phyloP scores from a whole-genome alignment of 2,329 filamentous ascomycete genomes.

The Xylariaceae sp. region DNA sequence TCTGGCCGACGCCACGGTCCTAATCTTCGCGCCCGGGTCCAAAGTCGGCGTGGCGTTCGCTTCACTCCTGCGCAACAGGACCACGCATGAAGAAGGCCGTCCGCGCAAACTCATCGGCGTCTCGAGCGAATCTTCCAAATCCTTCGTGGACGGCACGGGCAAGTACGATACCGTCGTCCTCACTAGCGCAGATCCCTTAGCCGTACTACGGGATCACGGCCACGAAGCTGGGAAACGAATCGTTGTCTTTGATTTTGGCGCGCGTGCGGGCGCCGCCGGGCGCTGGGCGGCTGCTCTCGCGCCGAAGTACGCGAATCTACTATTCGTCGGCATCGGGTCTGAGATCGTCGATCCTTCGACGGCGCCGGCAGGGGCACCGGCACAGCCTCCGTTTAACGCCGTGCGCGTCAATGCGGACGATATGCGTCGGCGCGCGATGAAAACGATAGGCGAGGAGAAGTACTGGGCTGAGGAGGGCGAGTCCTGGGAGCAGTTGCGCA shows the following conservation, averaged over 20 bases:
- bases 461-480: constrained; percentile 30
- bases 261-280: constrained; percentile 30
- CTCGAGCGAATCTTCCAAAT: constrained; percentile 34
- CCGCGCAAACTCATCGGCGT: constrained; percentile 35
- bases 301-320: constrained; percentile 2
- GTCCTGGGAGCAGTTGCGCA: constrained; percentile 33
- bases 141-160: constrained; percentile 36
- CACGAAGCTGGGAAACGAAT: constrained; percentile 17
- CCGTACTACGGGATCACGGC: constrained; percentile 9
- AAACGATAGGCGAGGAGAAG: constrained; percentile 32
- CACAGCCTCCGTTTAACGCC: constrained; percentile 9
- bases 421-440: constrained; percentile 34
- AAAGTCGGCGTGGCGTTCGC: constrained; percentile 38
- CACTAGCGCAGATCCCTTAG: constrained; percentile 30
- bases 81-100: constrained; percentile 3
- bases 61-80: constrained; percentile 21
- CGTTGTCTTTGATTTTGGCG: constrained; percentile 42
- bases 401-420: constrained; percentile 32
- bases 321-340: constrained; percentile 32
- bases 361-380: not conserved
- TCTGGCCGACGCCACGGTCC: constrained; percentile 42
- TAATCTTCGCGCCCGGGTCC: constrained; percentile 43
- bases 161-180: constrained; percentile 35
- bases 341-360: constrained; percentile 27
- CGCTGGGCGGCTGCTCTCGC: constrained; percentile 33